phyloP scores from a whole-genome alignment of 495 filamentous ascomycete species.

The Podospora comata region DNA sequence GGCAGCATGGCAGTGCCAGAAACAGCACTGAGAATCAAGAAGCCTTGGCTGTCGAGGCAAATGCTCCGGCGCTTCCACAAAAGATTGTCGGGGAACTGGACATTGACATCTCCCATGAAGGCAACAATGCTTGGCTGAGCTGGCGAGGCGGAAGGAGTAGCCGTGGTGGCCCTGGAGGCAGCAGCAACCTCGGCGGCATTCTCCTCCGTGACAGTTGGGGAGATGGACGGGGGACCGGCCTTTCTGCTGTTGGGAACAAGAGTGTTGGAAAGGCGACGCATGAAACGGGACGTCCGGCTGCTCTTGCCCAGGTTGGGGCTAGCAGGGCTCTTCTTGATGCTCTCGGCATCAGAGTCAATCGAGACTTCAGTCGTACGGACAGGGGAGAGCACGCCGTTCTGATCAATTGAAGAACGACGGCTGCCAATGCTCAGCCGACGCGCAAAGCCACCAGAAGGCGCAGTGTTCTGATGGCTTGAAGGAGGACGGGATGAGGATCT shows the following conservation, averaged over 20 bases:
- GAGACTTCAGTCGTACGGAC: slow-evolving; percentile 33
- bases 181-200: slow-evolving; percentile 47
- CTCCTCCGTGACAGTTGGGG: slow-evolving; percentile 63
- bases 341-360: slow-evolving; percentile 34
- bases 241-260: slow-evolving; percentile 56
- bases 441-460: slow-evolving; percentile 27
- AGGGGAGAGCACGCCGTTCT: slow-evolving; percentile 29
- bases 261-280: slow-evolving; percentile 73
- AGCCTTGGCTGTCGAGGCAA: slow-evolving; percentile 72
- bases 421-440: slow-evolving; percentile 47
- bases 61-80: slow-evolving; percentile 88
- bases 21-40: slow-evolving; percentile 65
- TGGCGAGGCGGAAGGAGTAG: slow-evolving; percentile 24
- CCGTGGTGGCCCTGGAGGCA: slow-evolving; percentile 30
- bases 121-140: slow-evolving; percentile 48
- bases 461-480: slow-evolving; percentile 28
- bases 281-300: slow-evolving; percentile 68
- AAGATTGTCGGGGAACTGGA: slow-evolving; percentile 89
- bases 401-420: slow-evolving; percentile 43
- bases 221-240: slow-evolving; percentile 53
- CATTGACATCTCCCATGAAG: slow-evolving; percentile 81
- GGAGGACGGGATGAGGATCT: slow-evolving; percentile 47
- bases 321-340: slow-evolving; percentile 21
- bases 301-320: slow-evolving; percentile 40
- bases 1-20: slow-evolving; percentile 37